Evolutionary conservation across 768 basidiomycete species (phyloP).

Genomic region (Solioccasus polychromus): DNA sequence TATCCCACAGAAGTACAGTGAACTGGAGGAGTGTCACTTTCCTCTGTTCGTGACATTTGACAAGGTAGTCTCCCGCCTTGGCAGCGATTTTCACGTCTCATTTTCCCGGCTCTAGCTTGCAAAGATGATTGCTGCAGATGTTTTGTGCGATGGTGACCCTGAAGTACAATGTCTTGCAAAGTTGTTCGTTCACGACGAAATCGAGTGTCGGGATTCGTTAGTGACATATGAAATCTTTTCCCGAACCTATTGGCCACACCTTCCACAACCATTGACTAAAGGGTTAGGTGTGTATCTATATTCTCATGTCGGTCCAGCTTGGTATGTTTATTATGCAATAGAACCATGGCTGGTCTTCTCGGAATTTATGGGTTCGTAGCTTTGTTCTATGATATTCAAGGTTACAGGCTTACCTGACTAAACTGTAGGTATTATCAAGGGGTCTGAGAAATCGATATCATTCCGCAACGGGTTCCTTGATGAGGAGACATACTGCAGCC

Average conservation of each 20-base stretch:
- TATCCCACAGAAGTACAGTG: constrained; percentile 50
- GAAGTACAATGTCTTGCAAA: constrained; percentile 6
- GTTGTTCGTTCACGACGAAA: constrained; percentile 18
- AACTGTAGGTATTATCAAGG: constrained; percentile 55
- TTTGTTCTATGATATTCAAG: neutral
- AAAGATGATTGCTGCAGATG: constrained; percentile 26
- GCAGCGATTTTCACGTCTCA: neutral
- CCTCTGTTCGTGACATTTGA: constrained; percentile 71
- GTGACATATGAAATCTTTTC: constrained; percentile 50
- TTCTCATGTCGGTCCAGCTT: neutral
- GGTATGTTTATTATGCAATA: constrained; percentile 20
- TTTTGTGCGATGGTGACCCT: constrained; percentile 6
- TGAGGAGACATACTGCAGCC: constrained; percentile 39
- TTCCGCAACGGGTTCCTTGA: constrained; percentile 40
- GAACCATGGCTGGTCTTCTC: constrained; percentile 63
- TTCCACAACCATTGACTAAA: constrained; percentile 49
- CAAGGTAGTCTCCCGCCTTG: constrained; percentile 36
- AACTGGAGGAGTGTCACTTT: constrained; percentile 57
- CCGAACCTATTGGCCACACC: constrained; percentile 56
- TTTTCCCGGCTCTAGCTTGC: constrained; percentile 15
- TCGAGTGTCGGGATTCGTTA: constrained; percentile 19
- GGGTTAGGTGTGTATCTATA: constrained; percentile 43
- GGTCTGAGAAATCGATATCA: constrained; percentile 53
- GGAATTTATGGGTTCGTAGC: constrained; percentile 57
- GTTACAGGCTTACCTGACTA: neutral